Base-by-base conservation (phyloP, 805 yeast species). In the Spathaspora sp. region DNA sequence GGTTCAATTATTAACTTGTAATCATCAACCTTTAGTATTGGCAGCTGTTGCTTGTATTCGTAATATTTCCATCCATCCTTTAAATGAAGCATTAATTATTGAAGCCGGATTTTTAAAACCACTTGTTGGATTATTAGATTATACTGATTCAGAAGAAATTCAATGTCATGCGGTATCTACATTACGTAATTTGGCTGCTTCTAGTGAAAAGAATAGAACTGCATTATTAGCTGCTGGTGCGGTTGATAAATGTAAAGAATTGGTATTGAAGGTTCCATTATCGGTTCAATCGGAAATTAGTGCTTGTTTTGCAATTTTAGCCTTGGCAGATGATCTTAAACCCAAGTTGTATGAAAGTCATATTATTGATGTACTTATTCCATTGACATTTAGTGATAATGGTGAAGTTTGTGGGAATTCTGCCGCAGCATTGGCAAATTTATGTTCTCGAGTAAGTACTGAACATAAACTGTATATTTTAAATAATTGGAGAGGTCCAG, bases 1-100 rank as follows among this genome's bases (percentile, higher is more conserved):
- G 64, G 96, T 91, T n/a, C 87, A 87, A 55, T 78, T 94, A 51
- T 80, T 94, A 61, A 93, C 92, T 62, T 87, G 96, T 47, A 83
- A 86, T 55, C 96, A 92, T 64, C 93, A 90, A 64, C 97, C 97
- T 31, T 78, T 94, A 55, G 90, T 93, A 10, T 77, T 94, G 51
- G 98, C 99, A 6, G 94, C 98, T 8, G 99, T 94, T 47, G 99
- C 99, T 1, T 94, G 99, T 73, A 90, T 94, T 57, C 85, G 99
- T 73, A 94, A 94, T 68, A 90, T 94, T 51, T 91, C 97, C 8
- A 94, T 94, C 55, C 98, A 94, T 65, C 97, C 99, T 31, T 79
- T 89, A 69, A 94, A 94, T 68, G 99, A 94, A 75, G 93, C 96
- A 14, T 77, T 94, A 52, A 94, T 94, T 46, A 94, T 94, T 51